Evolutionary conservation across 768 basidiomycete species (phyloP).

Genomic region (Grammothele lineata): DNA sequence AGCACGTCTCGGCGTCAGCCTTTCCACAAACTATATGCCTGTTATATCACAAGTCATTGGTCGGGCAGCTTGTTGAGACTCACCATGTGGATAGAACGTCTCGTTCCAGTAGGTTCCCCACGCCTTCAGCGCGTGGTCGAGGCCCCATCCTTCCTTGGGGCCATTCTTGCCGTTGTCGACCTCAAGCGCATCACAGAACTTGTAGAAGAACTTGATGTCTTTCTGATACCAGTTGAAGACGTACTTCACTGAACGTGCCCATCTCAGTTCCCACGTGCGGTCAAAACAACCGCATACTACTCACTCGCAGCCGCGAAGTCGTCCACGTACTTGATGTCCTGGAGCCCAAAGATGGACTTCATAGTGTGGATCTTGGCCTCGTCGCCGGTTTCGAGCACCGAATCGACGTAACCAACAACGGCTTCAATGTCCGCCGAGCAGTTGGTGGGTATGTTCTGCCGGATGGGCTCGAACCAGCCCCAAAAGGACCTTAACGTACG

Average conservation of each 20-base stretch:
- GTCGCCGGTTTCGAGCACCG: constrained; percentile 44
- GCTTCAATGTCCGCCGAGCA: constrained; percentile 69
- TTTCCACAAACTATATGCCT: too few relatives aligned
- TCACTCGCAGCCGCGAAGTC: constrained; percentile 57
- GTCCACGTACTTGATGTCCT: constrained; percentile 51
- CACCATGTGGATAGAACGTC: constrained; percentile 39
- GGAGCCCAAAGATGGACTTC: constrained; percentile 57
- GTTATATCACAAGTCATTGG: too few relatives aligned
- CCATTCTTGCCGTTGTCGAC: constrained; percentile 51
- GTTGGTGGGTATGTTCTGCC: constrained; percentile 61
- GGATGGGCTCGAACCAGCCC: constrained; percentile 70
- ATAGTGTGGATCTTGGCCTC: constrained; percentile 44
- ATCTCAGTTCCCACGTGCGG: too few relatives aligned
- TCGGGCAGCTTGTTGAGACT: too few relatives aligned
- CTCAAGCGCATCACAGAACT: constrained; percentile 64
- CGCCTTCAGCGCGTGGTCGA: constrained; percentile 53
- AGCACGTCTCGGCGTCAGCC: constrained; percentile 25
- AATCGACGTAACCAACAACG: constrained; percentile 56
- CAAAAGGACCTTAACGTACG: constrained; percentile 51
- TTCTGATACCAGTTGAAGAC: too few relatives aligned
- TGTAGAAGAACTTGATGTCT: constrained; percentile 34
- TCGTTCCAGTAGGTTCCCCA: constrained; percentile 57
- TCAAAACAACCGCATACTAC: too few relatives aligned
- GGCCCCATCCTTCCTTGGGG: constrained; percentile 52
- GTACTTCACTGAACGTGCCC: too few relatives aligned